Evolutionary conservation across 148 eudicot species (phyloP).

Genomic region (Linanthus parryae): DNA sequence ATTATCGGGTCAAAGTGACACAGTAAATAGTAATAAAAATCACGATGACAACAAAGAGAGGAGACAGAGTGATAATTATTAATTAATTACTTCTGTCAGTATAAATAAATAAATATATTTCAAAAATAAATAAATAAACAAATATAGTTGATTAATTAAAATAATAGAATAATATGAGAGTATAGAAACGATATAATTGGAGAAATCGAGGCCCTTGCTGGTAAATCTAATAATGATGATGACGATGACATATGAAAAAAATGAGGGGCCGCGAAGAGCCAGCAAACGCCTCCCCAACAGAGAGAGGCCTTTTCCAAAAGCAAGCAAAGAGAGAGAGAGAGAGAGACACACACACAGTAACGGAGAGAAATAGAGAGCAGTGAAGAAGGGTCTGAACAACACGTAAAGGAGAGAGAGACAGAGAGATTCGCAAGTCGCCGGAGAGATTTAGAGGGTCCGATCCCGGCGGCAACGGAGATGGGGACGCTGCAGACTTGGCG

Average conservation of each 20-base stretch:
- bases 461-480: constrained; percentile 40
- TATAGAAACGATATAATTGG: too few relatives aligned
- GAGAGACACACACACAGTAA: background rate
- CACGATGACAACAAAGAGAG: too few relatives aligned
- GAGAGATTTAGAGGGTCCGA: constrained; percentile 18
- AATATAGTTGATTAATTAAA: too few relatives aligned
- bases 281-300: too few relatives aligned
- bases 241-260: background rate
- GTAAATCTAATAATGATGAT: background rate
- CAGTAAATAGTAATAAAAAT: too few relatives aligned
- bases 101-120: too few relatives aligned
- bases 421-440: background rate
- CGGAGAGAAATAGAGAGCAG: background rate
- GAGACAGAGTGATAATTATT: too few relatives aligned
- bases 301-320: background rate
- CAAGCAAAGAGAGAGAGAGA: background rate
- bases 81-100: too few relatives aligned
- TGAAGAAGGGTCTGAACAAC: background rate
- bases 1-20: too few relatives aligned
- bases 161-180: too few relatives aligned
- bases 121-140: too few relatives aligned
- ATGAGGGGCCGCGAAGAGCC: constrained; percentile 15
- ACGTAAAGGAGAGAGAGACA: constrained; percentile 6
- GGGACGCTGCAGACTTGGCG: constrained; percentile 79
- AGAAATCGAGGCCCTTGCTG: too few relatives aligned